Evolutionary conservation across 208 protist genomes (phyloP).

Genomic region (Angomonas deanei): DNA sequence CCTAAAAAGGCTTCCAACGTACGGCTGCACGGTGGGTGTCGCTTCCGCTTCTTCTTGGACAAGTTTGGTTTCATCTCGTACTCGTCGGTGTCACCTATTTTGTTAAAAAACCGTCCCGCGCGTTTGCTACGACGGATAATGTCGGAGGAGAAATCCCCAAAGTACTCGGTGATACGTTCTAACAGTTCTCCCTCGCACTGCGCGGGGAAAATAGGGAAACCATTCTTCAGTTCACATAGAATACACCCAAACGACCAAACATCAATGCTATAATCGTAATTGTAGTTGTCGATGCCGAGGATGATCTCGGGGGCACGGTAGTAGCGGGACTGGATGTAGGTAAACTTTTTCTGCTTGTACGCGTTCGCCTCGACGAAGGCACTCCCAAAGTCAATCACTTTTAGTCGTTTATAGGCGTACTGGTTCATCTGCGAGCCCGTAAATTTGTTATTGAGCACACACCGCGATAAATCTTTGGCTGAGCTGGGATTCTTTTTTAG

Average conservation of each 20-base stretch:
- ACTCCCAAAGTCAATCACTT: slow-evolving; percentile 98
- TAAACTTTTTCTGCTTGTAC: slow-evolving; percentile 45
- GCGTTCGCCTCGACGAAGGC: slow-evolving; percentile 86
- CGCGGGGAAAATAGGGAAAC: slow-evolving; percentile 90
- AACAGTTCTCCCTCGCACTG: slow-evolving; percentile 76
- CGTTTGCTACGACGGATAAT: slow-evolving; percentile 44
- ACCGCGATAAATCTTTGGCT: too few relatives aligned
- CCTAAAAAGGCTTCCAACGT: slow-evolving; percentile 36
- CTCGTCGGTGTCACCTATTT: slow-evolving; percentile 8
- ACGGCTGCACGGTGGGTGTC: slow-evolving; percentile 22
- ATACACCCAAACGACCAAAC: slow-evolving; percentile 94
- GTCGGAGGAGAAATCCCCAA: slow-evolving; percentile 66
- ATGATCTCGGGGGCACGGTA: slow-evolving; percentile 92
- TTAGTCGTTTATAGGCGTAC: slow-evolving; percentile 65
- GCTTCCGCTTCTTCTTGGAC: slow-evolving; percentile 21
- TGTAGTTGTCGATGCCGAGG: slow-evolving; percentile 64
- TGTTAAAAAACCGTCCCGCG: slow-evolving; percentile 44
- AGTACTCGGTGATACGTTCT: slow-evolving; percentile 75
- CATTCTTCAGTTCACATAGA: slow-evolving; percentile 89
- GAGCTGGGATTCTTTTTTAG: too few relatives aligned
- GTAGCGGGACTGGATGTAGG: slow-evolving; percentile 93
- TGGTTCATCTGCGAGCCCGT: neutral
- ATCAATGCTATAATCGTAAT: slow-evolving; percentile 86
- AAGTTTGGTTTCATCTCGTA: slow-evolving; percentile 12
- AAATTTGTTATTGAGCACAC: neutral